Percentiles rank a stretch among this genome's conserved stretches.
Conservation (phyloP, 345 rosid species). For the Citrus reticulata region DNA sequence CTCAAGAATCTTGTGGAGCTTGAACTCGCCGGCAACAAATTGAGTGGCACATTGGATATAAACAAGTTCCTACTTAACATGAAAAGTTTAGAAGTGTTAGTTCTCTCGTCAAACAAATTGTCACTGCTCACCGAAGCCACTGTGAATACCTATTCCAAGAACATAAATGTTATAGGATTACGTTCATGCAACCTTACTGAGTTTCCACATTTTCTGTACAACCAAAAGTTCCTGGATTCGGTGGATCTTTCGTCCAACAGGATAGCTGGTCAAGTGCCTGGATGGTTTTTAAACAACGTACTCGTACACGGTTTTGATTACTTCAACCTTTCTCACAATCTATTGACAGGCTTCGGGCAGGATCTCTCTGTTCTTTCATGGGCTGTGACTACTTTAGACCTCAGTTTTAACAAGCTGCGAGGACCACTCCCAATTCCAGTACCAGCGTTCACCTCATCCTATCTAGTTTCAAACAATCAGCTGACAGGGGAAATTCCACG, state of each 20-base stretch:
- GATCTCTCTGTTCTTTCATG: neutral
- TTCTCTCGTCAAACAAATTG: conserved; percentile 16
- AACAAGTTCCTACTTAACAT: neutral
- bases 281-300: neutral
- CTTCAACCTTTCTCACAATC: conserved; percentile 1
- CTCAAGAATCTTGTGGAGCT: neutral
- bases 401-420: neutral
- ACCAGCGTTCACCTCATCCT: neutral
- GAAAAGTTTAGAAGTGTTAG: neutral
- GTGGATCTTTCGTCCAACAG: conserved; percentile 21
- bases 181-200: conserved; percentile 8
- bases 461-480: conserved; percentile 6
- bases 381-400: neutral
- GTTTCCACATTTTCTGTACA: conserved; percentile 21
- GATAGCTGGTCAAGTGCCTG: conserved; percentile 5
- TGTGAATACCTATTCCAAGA: neutral
- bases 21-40: neutral
- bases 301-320: neutral
- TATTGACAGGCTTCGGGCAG: conserved; percentile 9
- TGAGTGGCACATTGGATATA: conserved; percentile 12
- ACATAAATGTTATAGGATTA: neutral
- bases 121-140: neutral
- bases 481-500: conserved; percentile 15
- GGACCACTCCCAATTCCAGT: neutral
- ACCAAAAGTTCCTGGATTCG: neutral